phyloP scores from a whole-genome alignment of 2,329 filamentous ascomycete species.

The Pyrenophora teres region DNA sequence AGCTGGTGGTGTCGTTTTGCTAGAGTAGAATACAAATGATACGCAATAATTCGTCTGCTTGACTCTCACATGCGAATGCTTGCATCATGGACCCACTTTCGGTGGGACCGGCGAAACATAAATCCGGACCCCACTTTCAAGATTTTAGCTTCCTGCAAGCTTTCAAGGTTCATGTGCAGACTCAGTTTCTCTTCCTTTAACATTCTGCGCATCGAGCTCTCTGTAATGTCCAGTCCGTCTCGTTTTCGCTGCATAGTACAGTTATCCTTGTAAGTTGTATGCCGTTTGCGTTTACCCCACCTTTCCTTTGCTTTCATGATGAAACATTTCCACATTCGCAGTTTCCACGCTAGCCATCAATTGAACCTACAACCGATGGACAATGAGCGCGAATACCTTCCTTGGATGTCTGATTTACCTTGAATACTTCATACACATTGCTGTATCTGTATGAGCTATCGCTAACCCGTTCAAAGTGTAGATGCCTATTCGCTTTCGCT shows the following conservation, averaged over 20 bases:
- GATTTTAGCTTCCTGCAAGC: conserved; percentile 9
- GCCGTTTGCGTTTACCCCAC: not conserved
- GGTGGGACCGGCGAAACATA: conserved; percentile 9
- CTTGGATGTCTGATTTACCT: conserved; percentile 73
- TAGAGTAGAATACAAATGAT: not conserved
- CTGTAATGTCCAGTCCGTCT: not conserved
- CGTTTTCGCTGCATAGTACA: not conserved
- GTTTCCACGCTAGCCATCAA: conserved; percentile 80
- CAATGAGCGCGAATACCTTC: conserved; percentile 71
- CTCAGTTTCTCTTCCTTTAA: conserved; percentile 3
- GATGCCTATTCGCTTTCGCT: conserved; percentile 10
- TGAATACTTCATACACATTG: not conserved
- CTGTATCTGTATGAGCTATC: not conserved
- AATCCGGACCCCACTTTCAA: conserved; percentile 7
- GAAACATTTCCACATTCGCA: conserved; percentile 80
- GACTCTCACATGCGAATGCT: not conserved
- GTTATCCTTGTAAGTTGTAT: conserved; percentile 7
- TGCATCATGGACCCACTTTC: not conserved
- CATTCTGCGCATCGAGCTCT: not conserved
- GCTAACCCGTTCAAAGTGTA: conserved; percentile 5
- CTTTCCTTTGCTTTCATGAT: conserved; percentile 57
- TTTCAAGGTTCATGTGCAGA: not conserved
- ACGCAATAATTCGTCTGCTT: not conserved
- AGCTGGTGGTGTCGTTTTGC: not conserved
- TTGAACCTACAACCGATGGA: conserved; percentile 66